These are phyloP conservation scores for Fremontodendron californicum DNA, from an alignment of 345 rosid genomes.

Conservation along the genomic window DNA sequence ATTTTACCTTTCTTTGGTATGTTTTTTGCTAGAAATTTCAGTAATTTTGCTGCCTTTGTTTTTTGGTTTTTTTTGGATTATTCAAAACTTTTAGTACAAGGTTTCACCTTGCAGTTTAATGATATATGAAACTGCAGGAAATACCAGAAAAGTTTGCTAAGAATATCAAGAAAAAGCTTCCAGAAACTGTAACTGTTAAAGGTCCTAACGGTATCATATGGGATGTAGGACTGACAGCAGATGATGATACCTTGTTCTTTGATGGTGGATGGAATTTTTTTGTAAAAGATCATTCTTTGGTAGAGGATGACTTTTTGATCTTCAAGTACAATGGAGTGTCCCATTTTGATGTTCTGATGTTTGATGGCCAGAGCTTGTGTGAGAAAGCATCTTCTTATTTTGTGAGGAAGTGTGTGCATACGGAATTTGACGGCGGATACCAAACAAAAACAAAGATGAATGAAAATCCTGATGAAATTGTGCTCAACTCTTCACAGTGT, in stretches of 20 bases:
- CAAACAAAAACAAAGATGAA: conserved; percentile 25
- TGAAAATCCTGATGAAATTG: conserved; percentile 27
- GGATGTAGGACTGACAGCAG: conserved; percentile 44
- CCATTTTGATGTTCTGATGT: conserved; percentile 59
- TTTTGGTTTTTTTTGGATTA: neutral
- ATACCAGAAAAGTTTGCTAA: conserved; percentile 54
- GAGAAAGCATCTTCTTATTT: conserved; percentile 69
- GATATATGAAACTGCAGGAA: conserved; percentile 37
- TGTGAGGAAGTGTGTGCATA: conserved; percentile 41
- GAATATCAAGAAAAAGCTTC: conserved; percentile 49
- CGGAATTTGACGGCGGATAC: conserved; percentile 23
- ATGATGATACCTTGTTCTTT: conserved; percentile 39
- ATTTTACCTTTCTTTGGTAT: neutral
- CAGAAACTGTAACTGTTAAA: conserved; percentile 49
- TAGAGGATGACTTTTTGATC: conserved; percentile 60
- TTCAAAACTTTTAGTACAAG: neutral
- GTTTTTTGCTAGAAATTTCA: neutral
- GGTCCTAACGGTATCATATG: conserved; percentile 61
- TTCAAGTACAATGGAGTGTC: conserved; percentile 66
- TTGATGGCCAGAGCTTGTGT: conserved; percentile 54
- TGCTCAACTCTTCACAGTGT: conserved; percentile 10
- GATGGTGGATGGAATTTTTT: conserved; percentile 61
- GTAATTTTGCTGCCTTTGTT: neutral
- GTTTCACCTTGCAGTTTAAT: neutral
- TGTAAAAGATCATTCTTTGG: conserved; percentile 46